Base-by-base conservation (phyloP, 2,329 filamentous ascomycete species). In the Aschersonia sp. region DNA sequence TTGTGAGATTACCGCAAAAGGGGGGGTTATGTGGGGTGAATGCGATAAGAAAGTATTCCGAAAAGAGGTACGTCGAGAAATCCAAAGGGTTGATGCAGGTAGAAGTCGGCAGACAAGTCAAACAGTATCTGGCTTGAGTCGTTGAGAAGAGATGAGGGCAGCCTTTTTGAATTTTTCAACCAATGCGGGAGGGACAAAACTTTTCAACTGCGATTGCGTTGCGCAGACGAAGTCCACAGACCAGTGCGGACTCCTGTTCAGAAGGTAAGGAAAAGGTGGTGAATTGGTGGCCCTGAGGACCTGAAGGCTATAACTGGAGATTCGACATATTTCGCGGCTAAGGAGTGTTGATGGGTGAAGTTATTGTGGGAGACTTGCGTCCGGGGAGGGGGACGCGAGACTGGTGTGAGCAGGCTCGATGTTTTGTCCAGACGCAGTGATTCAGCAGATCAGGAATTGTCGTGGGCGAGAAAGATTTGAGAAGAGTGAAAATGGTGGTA, bases 281-380 rank as follows among this genome's bases (percentile, higher is more conserved):
- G 46, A 44, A 41, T 49, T 41, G 51, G 54, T 59, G 62, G 65
- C 62, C 63, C 62, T 62, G 57, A 60, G 63, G 63, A 66, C 62
- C 47, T 56, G 54, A 32, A 48, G 60, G 63, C 56, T 66, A 66
- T 66, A 66, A 65, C 44, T 54, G 55, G 49, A 51, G 47, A 51
- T 51, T 54, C 49, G 54, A 61, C 63, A 66, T 66, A 37, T 8
- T 37, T 37, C 8, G 35, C 5, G 12, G 35, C 8, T 8, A 37
- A 37, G 12, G 35, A 37, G 35, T 8, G 35, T 37, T 37, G 35
- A 37, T 12, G 8, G 35, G 35, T 8, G 35, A 37, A 8, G 12
- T 9, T 12, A 5, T 8, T 8, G 8, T 12, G 35, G 8, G 35
- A 37, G 12, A 37, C 12, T 8, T 12, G 12, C 8, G 12, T 37